Evolutionary conservation across 495 filamentous ascomycete species (phyloP), one percentile per base, ranked within the genome.

Genomic region (Aspergillus sclerotiicarbonarius): DNA sequence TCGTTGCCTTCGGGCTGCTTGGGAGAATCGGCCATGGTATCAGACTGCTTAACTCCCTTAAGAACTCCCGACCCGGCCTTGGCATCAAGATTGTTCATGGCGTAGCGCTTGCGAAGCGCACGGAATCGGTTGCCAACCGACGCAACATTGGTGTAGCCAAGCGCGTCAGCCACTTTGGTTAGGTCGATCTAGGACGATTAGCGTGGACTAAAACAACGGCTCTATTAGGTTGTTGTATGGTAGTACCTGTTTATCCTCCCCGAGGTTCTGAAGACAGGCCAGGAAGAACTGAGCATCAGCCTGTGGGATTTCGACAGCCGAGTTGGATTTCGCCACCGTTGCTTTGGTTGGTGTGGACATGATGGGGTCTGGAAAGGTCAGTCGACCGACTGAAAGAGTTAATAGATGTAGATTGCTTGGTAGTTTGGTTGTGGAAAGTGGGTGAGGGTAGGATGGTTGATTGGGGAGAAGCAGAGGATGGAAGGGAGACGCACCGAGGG

Each of bases 91-190:
- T 59, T 57, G 0, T n/a, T 18, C 46, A 76, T 48, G 13, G 57
- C 54, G 44, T 71, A 63, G 12, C 63, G 62, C 53, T 71, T 72
- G 31, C 66, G 65, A 10, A 76, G 12, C 0, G 30, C 3, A n/a
- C 66, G 41, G 45, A 71, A 69, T 0, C 65, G 58, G 46, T 76
- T 78, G 4, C 56, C 68, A 32, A 65, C 66, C 0, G 73, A 76
- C 8, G 50, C 55, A 12, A 54, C 45, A 55, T 76, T 78, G 43
- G 44, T 63, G 57, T 73, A 71, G 1, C 62, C 66, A 2, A 75
- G 45, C 1, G 61, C 64, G 0, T 55, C 39, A 18, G 63, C 65
- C 18, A 75, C 70, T 6, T 49, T 51, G 8, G 13, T 31, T 8
- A 68, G 50, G 31, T 74, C 66, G 16, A 76, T 62, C 71, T 77